These are phyloP conservation scores for Colletotrichum gloeosporioides DNA, from an alignment of 2,329 filamentous ascomycete species.

Conservation along the genomic window DNA sequence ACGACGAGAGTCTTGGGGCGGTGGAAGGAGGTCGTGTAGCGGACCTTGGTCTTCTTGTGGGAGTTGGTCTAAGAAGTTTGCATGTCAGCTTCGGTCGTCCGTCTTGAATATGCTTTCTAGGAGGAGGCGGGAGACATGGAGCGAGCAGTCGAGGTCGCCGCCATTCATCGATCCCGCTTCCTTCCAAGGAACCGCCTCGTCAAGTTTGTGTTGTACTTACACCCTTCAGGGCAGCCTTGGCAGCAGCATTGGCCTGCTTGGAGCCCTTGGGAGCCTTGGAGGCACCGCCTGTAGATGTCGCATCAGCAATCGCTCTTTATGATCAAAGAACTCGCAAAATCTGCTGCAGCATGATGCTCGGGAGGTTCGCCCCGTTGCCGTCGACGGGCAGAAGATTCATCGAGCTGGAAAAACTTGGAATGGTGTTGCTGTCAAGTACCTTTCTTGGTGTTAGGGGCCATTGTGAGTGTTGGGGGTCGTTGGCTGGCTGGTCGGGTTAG, in stretches of 20 bases:
- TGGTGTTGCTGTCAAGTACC: slow-evolving; percentile 31
- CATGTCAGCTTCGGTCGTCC: not conserved
- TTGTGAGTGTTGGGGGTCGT: slow-evolving; percentile 31
- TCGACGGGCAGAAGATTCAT: slow-evolving; percentile 18
- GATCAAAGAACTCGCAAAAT: slow-evolving; percentile 72
- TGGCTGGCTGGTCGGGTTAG: slow-evolving; percentile 24
- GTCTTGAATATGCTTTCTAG: not conserved
- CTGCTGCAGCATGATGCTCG: slow-evolving; percentile 72
- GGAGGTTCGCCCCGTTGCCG: slow-evolving; percentile 7
- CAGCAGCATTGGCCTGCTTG: slow-evolving; percentile 92
- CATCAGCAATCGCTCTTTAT: slow-evolving; percentile 76
- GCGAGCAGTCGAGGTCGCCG: not conserved
- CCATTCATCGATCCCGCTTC: not conserved
- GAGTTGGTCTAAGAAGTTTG: slow-evolving; percentile 48
- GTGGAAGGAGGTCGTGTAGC: slow-evolving; percentile 94
- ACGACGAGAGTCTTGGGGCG: slow-evolving; percentile 95
- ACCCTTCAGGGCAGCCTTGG: slow-evolving; percentile 95
- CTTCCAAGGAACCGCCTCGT: slow-evolving; percentile 1
- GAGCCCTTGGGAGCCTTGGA: slow-evolving; percentile 62
- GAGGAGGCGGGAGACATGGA: not conserved
- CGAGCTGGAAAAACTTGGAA: slow-evolving; percentile 3
- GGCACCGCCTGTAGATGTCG: slow-evolving; percentile 61
- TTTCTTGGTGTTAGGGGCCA: slow-evolving; percentile 46
- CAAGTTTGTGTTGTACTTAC: slow-evolving; percentile 65
- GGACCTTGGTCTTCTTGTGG: slow-evolving; percentile 92